These are phyloP conservation scores for Ascochyta pisi DNA, from an alignment of 2,329 filamentous ascomycete genomes.

Conservation along the genomic window DNA sequence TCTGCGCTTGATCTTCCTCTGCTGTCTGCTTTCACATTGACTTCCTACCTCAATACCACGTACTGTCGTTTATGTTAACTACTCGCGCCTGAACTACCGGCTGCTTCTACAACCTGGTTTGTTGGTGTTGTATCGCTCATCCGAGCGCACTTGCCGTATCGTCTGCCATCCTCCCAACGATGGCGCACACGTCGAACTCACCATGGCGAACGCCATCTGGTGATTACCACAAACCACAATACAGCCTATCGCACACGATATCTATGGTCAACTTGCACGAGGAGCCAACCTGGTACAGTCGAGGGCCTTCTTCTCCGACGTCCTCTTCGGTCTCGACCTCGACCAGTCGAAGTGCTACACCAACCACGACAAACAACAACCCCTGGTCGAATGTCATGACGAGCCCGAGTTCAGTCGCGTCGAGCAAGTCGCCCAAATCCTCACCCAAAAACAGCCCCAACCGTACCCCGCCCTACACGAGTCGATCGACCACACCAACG, in stretches of 20 bases:
- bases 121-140: constrained; percentile 24
- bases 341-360: constrained; percentile 47
- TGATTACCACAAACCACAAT: constrained; percentile 45
- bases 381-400: constrained; percentile 48
- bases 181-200: constrained; percentile 46
- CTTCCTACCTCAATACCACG: constrained; percentile 31
- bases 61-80: constrained; percentile 29
- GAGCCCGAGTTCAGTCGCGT: constrained; percentile 40
- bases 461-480: constrained; percentile 48
- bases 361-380: constrained; percentile 47
- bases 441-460: constrained; percentile 47
- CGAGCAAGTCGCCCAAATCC: constrained; percentile 39
- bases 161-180: constrained; percentile 26
- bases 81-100: constrained; percentile 30
- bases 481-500: constrained; percentile 46
- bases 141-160: neutral
- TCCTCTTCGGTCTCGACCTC: constrained; percentile 50
- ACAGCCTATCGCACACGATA: constrained; percentile 47
- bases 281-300: constrained; percentile 46
- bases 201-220: constrained; percentile 44
- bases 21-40: constrained; percentile 35
- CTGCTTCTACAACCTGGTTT: constrained; percentile 17
- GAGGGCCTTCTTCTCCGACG: constrained; percentile 46
- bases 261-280: constrained; percentile 52
- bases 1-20: constrained; percentile 36